Evolutionary conservation across 805 yeast species (phyloP), one percentile per base, ranked within the genome.

Genomic region (Zygosaccharomyces lentus): DNA sequence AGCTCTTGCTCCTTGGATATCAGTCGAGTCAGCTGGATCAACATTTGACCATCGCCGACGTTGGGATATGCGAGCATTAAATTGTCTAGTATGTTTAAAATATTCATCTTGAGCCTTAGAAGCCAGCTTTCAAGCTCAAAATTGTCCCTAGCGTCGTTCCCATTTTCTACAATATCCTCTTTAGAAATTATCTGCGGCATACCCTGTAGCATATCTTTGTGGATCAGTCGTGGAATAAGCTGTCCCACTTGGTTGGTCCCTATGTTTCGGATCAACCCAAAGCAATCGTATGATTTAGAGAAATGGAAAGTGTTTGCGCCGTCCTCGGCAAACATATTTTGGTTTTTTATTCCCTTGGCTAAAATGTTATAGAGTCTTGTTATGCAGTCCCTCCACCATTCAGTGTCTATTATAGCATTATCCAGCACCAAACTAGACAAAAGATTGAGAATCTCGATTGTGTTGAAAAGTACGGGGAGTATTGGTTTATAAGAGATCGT

Each of bases 381-480:
- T 3, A 48, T 46, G 37, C 57, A 51, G 34, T 56, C 57, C 29
- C 43, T 53, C 67, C 67, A 63, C 66, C 66, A 61, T 16, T 37
- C 37, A 6, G 37, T 34, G 13, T 46, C 43, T 16, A 43, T 41
- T n/a, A 36, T 39, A 12, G 34, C 24, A 7, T 37, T 37, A 13
- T 34, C 23, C 13, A 53, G 36, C 25, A 48, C 29, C 37, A 59
- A 54, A 9, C 55, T 56, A 1, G 76, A 62, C 9, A 81, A 67
- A 34, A 71, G 66, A 12, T 70, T 71, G 39, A 81, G 58, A 19
- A 81, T 75, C 48, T 77, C 82, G n/a, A 81, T 71, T 10, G 72
- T 57, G 54, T 75, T 78, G 52, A 67, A 72, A 5, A 81, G 70
- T 39, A 79, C 66, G 47, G 76, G 75, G 27, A 77, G 63, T 34